Base-by-base conservation (phyloP, 805 yeast genomes). In the Nakazawaea peltata region DNA sequence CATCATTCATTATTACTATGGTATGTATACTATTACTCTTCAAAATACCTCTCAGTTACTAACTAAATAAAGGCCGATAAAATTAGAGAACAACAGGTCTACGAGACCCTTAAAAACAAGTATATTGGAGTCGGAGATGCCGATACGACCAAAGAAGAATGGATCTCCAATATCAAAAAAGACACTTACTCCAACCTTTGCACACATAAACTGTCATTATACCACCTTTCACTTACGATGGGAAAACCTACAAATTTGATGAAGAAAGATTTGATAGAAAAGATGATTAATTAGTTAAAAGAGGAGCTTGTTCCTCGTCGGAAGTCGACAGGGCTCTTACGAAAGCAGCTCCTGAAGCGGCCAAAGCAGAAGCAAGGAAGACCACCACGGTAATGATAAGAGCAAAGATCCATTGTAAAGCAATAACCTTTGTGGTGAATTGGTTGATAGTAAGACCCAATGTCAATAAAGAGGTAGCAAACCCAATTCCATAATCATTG, bases 391-490 rank as follows among this genome's bases (percentile, higher is more conserved):
- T 58, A 42, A 82, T 81, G 36, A 71, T 55, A 44, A 81, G 74
- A 3, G 87, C 94, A 61, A 84, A 84, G 44, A 81, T 72, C 94
- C 94, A 84, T 61, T 84, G 94, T 44, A 84, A 65, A 2, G 90
- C 90, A 59, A 84, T 67, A 25, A 74, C 61, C 57, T 72, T 80
- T 32, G 76, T 71, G 50, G 76, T 65, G 36, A 84, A 52, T 57
- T 84, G 95, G 36, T 80, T 79, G 30, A 81, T 61, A 4, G 78
- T 90, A 30, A 84, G 53, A 24, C 83, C 88, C 38, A 81, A 66
- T 42, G 69, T 61, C 47, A 84, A 59, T 46, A 72, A 63, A 21
- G 80, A 57, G 11, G 77, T 64, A 31, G 77, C 57, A 30, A 81
- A 54, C 10, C 85, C 88, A 36, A 77, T 56, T 4, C 79, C 76